phyloP scores from a whole-genome alignment of 148 eudicot genomes.

The Vaccinium vitisidaea region DNA sequence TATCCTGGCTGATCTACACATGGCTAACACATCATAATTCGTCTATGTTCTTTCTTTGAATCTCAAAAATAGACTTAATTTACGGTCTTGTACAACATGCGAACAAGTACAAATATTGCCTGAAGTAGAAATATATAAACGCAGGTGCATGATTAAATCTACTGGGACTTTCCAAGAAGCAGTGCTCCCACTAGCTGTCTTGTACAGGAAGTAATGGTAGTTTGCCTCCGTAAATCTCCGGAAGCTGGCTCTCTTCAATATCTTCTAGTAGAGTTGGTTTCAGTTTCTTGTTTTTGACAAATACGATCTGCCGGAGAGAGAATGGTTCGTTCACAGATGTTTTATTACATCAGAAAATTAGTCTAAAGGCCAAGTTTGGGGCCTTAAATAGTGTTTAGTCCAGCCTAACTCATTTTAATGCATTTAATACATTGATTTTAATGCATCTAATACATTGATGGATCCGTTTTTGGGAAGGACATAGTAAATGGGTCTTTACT shows the following conservation, averaged over 20 bases:
- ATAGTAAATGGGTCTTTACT: too few species aligned
- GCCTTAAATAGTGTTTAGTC: too few species aligned
- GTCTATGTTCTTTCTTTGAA: background rate
- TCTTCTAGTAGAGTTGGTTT: constrained; percentile 59
- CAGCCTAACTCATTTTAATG: too few species aligned
- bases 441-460: too few species aligned
- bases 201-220: constrained; percentile 59
- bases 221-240: constrained; percentile 85
- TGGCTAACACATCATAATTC: background rate
- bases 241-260: constrained; percentile 89
- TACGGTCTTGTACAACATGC: background rate
- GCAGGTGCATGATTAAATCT: background rate
- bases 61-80: background rate
- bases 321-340: background rate
- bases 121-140: background rate
- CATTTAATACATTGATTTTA: too few species aligned
- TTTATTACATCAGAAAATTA: background rate
- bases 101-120: background rate
- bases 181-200: constrained; percentile 25
- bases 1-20: background rate
- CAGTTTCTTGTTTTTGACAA: constrained; percentile 64
- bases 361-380: too few species aligned
- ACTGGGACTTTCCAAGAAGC: background rate
- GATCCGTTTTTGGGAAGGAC: too few species aligned
- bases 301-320: constrained; percentile 51